Base-by-base conservation (phyloP, 371 early-diverging fungal genomes). In the Chytridium lagenaria region DNA sequence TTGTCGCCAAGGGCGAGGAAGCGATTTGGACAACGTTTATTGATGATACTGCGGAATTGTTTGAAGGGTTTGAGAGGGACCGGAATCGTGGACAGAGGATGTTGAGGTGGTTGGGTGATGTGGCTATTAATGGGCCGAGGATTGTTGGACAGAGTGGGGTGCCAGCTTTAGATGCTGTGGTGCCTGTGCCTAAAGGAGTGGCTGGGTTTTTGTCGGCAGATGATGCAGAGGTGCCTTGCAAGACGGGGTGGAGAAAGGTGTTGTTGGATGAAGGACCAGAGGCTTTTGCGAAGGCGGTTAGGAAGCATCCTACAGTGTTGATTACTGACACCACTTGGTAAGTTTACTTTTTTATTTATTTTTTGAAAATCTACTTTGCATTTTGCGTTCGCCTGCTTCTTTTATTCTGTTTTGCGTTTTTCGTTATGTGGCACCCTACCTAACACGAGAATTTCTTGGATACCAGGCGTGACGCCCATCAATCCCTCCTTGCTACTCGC, bases 381-480 rank as follows among this genome's bases (percentile, higher is more conserved):
- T 7, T 44, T 44, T 12, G n/a, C n/a, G n/a, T n/a, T n/a, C n/a
- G n/a, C n/a, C n/a, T n/a, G n/a, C n/a, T n/a, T n/a, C n/a, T n/a
- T n/a, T n/a, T n/a, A n/a, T n/a, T n/a, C n/a, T n/a, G n/a, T n/a
- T n/a, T n/a, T n/a, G n/a, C n/a, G n/a, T n/a, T n/a, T n/a, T n/a
- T n/a, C n/a, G n/a, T n/a, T n/a, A n/a, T n/a, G n/a, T n/a, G n/a
- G n/a, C n/a, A n/a, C n/a, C n/a, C n/a, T n/a, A n/a, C n/a, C n/a
- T n/a, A n/a, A n/a, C n/a, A n/a, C n/a, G n/a, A n/a, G n/a, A n/a
- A n/a, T n/a, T n/a, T n/a, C n/a, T n/a, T n/a, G n/a, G n/a, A n/a
- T 31, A 94, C 93, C 34, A 94, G 94, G 98, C 89, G 98, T 78
- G 98, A 97, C 82, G 98, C 97, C 57, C 96, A 96, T 81, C 95